A percentile compares a stretch with the other conserved stretches of the same genome.
Evolutionary conservation across 257 asterid species (phyloP).

Genomic region (Rauvolfia tetraphylla): DNA sequence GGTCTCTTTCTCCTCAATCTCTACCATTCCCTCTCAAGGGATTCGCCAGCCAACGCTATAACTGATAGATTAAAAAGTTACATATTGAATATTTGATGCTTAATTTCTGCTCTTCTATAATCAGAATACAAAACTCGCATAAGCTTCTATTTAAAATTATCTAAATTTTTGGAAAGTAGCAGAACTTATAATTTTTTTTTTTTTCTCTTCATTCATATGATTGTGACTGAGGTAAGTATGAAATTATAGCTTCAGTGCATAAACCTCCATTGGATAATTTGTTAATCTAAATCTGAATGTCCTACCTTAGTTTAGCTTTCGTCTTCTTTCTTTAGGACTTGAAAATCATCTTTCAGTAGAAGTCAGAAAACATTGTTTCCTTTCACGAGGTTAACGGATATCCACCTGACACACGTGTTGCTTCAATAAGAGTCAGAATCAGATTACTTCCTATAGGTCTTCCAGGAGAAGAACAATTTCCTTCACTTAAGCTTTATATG

Average conservation of each 20-base stretch:
- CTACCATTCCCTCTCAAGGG: not conserved
- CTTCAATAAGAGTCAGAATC: not conserved
- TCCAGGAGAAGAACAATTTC: not conserved
- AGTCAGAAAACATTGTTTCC: not conserved
- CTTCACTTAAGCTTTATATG: not conserved
- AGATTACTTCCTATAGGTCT: not conserved
- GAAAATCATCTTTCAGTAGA: not conserved
- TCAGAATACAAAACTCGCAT: not conserved
- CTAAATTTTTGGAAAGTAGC: not conserved
- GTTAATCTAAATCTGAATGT: no score
- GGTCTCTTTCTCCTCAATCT: constrained; percentile 6
- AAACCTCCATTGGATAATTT: not conserved
- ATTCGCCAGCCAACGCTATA: not conserved
- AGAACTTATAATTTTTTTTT: not conserved
- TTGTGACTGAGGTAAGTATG: no score
- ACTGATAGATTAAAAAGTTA: not conserved
- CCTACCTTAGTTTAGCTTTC: no score
- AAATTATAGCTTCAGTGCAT: not conserved
- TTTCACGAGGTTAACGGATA: not conserved
- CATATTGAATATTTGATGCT: not conserved
- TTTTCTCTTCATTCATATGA: no score
- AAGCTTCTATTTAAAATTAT: not conserved
- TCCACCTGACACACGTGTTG: not conserved
- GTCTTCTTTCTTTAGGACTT: not conserved
- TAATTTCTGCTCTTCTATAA: not conserved